Evolutionary conservation across 1,139 yeast genomes (phyloP), one percentile per base, ranked within the genome.

Genomic region (Yamadazyma sp.): DNA sequence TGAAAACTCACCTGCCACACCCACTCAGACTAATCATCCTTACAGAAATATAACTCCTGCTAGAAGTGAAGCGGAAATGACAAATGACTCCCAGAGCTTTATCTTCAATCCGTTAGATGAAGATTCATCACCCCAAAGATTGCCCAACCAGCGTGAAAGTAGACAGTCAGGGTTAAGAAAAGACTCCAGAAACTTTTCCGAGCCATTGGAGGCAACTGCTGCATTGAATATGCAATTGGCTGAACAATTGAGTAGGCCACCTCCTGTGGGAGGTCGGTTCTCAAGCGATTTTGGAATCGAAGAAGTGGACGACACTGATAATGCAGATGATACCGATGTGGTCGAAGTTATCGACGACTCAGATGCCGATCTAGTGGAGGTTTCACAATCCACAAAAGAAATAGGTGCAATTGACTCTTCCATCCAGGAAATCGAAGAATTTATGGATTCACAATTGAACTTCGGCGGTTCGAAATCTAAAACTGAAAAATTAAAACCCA

Each of bases 401-500:
- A 34, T 27, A 30, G 39, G 39, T 24, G 38, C 44, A 5, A 48
- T 48, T n/a, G 51, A 67, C 35, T 49, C 64, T 3, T 68, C 74
- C 1, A 68, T 70, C 35, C 71, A 67, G 47, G 76, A 71, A 32
- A 64, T 70, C 33, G 73, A 69, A 42, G 64, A 60, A 36, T 62
- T 64, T 49, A 61, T 70, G 61, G 72, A 67, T 37, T 57, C 64
- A 2, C 70, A 67, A 39, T 50, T 66, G 24, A 47, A 52, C 34
- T 54, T 59, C 34, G 55, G 50, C 3, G 42, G 38, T 3, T 34
- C 40, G 7, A 28, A 31, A 10, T 35, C 33, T 10, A 34, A 27
- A 12, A 27, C 26, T 14, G 20, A 20, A 13, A 14, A 9, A 6
- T n/a, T 25, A 8, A 33, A 18, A 27, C 12, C 25, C 10, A 25